Base-by-base conservation (phyloP, 192 early-diverging fungal genomes). In the Lobosporangium transversale region DNA sequence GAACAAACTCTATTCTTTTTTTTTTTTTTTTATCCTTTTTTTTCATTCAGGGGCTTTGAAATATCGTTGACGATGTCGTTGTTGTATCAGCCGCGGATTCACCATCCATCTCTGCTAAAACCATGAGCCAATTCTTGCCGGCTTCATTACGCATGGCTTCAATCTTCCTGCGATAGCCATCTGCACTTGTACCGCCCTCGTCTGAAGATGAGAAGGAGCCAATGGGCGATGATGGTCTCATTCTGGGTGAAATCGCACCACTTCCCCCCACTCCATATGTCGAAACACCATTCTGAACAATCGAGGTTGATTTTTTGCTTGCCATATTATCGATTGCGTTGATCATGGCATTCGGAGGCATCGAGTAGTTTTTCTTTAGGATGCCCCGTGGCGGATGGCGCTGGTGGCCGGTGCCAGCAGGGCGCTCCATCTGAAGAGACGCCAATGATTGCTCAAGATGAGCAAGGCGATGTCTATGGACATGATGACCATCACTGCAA, bases 91-190 rank as follows among this genome's bases (percentile, higher is more conserved):
- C 26, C 8, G 7, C 23, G 3, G 50, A 11, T 26, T 51, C 50
- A 1, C 4, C 53, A 21, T 88, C 70, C 83, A 88, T 82, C 58
- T 88, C 87, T 26, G 74, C 78, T 26, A 86, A 56, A 10, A 88
- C 87, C 40, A 70, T 78, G 21, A 88, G 51, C 87, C 87, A 88
- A 9, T 79, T 81, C 9, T 64, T 75, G 3, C 87, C 87, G 10
- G 85, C 83, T 61, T 88, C 87, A 5, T 70, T 82, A 15, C 85
- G 69, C 68, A 88, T 85, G 15, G 80, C 74, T 44, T 86, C 82
- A 26, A 88, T 82, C 53, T 73, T 80, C 8, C 69, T 50, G 63
- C 83, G 71, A 57, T 81, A 86, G 0, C 73, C 81, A 37, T 84
- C 85, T 40, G 37, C 37, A n/a, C n/a, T n/a, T 10, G 64, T 48